Evolutionary conservation across 495 filamentous ascomycete species (phyloP), one percentile per base, ranked within the genome.

Genomic region (Bacidia rubella): DNA sequence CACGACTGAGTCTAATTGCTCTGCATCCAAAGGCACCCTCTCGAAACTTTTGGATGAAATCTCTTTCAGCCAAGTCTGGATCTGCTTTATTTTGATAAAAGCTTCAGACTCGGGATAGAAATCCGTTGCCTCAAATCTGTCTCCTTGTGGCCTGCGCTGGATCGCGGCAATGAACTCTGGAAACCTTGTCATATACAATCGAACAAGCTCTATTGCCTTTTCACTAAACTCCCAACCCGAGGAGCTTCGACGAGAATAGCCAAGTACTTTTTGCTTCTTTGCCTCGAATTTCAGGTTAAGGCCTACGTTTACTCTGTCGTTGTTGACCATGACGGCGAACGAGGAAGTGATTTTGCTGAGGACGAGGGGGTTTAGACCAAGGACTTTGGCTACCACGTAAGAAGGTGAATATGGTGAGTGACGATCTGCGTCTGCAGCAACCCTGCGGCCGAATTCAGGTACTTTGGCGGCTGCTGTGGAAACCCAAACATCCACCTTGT

Each of bases 261-360:
- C 93, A 15, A 97, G 73, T 3, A 99, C 93, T 66, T 99, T 99
- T 51, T 87, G 78, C 68, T 96, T 93, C 67, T 82, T 87, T 0
- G 82, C 83, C 65, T 99, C 90, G 52, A 97, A 97, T 63, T 99
- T 99, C 54, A 99, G 71, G 62, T 97, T 99, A 39, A 99, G 72
- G 9, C 93, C 93, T 12, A 99, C 70, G 59, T 99, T 97, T 39
- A 93, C 75, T 43, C 83, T 78, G 46, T 80, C 75, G 2, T 85
- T 87, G 21, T 84, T 76, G 2, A 90, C 81, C 41, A 79, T 75
- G 49, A 97, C 87, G 35, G 78, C 82, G 67, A 94, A 97, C 0
- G 89, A 85, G 0, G 90, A 92, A 0, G 92, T 97, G 54, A 99
- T 87, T 71, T 95, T 99, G 65, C 87, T 92, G 21, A 99, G 72